Percentiles rank a stretch among this genome's conserved stretches.
Evolutionary conservation across 805 yeast genomes (phyloP).

Genomic region (Lipomyces chichibuensis): DNA sequence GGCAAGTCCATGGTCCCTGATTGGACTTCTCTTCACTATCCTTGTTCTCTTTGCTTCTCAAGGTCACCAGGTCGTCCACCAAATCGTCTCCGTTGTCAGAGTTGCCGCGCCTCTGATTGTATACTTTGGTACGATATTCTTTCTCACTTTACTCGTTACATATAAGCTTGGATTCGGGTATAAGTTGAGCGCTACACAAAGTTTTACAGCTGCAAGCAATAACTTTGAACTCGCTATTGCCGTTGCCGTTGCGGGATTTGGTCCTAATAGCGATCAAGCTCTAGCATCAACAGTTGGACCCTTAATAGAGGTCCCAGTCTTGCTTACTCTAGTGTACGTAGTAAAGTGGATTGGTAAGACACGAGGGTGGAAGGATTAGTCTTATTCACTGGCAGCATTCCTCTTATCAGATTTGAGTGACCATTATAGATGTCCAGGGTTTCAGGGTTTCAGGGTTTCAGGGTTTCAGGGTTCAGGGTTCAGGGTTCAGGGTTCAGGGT

Average conservation of each 20-base stretch:
- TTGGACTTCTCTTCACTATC: constrained; percentile 56
- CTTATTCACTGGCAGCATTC: no score
- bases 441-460: no score
- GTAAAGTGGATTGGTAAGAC: constrained; percentile 5
- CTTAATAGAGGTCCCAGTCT: constrained; percentile 57
- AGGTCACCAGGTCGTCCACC: constrained; percentile 53
- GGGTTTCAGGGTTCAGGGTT: no score
- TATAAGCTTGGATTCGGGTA: constrained; percentile 41
- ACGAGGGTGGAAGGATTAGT: constrained; percentile 13
- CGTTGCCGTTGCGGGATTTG: constrained; percentile 56
- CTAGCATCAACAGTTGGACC: constrained; percentile 65
- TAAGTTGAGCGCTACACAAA: constrained; percentile 51
- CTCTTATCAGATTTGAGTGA: no score
- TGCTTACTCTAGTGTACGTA: constrained; percentile 40
- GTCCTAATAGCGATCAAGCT: constrained; percentile 55
- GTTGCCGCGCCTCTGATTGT: constrained; percentile 54
- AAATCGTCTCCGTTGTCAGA: constrained; percentile 54
- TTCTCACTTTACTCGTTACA: constrained; percentile 46
- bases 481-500: no score
- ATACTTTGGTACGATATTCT: constrained; percentile 55
- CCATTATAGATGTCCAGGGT: no score
- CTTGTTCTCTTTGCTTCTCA: constrained; percentile 55
- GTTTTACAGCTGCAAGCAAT: constrained; percentile 62
- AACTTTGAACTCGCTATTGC: constrained; percentile 62
- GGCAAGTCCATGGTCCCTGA: constrained; percentile 54